Percentiles rank a stretch among this genome's conserved stretches.
phyloP scores from a whole-genome alignment of 1,139 yeast species.

The Blastobotrys serpentis region DNA sequence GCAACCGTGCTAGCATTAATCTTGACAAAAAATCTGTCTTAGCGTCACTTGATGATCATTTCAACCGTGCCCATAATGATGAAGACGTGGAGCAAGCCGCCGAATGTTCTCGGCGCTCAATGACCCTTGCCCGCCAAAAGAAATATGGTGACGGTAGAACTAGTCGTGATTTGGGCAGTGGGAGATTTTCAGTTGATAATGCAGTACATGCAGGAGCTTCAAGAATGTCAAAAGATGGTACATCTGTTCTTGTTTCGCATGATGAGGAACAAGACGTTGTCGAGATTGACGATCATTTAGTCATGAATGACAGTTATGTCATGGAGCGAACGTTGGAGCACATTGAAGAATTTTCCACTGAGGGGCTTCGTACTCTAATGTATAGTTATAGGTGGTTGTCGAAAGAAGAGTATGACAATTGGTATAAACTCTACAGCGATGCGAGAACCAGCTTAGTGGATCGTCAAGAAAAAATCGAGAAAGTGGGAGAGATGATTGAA shows the following conservation, averaged over 20 bases:
- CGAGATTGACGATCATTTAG: constrained; percentile 58
- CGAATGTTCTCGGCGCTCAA: constrained; percentile 57
- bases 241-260: neutral
- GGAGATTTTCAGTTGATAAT: constrained; percentile 22
- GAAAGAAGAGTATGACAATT: constrained; percentile 54
- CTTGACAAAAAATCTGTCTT: constrained; percentile 33
- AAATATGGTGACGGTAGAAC: constrained; percentile 58
- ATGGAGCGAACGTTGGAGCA: constrained; percentile 85
- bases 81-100: constrained; percentile 64
- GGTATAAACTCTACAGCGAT: constrained; percentile 65
- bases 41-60: constrained; percentile 53
- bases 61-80: constrained; percentile 48
- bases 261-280: constrained; percentile 17
- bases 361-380: constrained; percentile 85
- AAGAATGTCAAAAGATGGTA: constrained; percentile 7
- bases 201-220: no score
- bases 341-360: constrained; percentile 90
- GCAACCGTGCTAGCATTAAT: constrained; percentile 30
- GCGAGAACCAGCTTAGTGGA: constrained; percentile 77
- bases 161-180: constrained; percentile 3
- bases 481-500: constrained; percentile 73
- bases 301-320: constrained; percentile 73
- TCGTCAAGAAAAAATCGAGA: constrained; percentile 65
- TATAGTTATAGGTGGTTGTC: constrained; percentile 78
- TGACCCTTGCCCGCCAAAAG: constrained; percentile 54